These are phyloP conservation scores for Takashimella tepidaria DNA, from an alignment of 1,284 basidiomycete genomes.

Conservation along the genomic window DNA sequence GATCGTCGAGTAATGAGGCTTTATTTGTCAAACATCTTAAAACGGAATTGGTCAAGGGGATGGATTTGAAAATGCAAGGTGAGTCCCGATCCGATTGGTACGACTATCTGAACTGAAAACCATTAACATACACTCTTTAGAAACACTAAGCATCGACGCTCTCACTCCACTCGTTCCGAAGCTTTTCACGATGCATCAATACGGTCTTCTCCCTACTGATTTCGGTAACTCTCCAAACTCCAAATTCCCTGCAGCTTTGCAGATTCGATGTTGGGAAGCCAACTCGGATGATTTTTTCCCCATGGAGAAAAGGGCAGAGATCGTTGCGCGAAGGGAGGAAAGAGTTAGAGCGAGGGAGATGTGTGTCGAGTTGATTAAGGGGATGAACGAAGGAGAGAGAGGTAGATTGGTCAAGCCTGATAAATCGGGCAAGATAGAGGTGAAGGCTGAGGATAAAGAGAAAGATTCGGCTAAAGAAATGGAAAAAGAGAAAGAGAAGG, in stretches of 20 bases:
- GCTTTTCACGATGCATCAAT: conserved; percentile 32
- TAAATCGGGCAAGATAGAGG: conserved; percentile 11
- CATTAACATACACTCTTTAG: conserved; percentile 7
- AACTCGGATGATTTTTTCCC: conserved; percentile 30
- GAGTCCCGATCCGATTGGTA: conserved; percentile 3
- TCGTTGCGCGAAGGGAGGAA: conserved; percentile 15
- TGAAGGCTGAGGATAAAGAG: conserved; percentile 8
- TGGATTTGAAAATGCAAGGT: conserved; percentile 11
- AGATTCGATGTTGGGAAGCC: conserved; percentile 40
- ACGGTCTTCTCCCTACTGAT: conserved; percentile 33
- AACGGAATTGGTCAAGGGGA: conserved; percentile 15
- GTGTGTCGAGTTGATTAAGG: conserved; percentile 23
- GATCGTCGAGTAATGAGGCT: conserved; percentile 22
- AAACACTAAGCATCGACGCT: conserved; percentile 19
- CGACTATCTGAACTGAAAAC: not conserved
- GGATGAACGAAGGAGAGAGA: conserved; percentile 30
- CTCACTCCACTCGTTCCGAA: conserved; percentile 22
- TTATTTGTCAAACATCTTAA: conserved; percentile 33
- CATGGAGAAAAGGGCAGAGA: conserved; percentile 17
- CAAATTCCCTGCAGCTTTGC: conserved; percentile 32
- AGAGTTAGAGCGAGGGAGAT: conserved; percentile 28
- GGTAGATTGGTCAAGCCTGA: conserved; percentile 30
- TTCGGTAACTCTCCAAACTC: conserved; percentile 20
- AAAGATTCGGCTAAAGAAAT: conserved; percentile 4
- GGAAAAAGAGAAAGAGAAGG: not conserved